Percentiles rank a stretch among this genome's conserved stretches.
These are phyloP conservation scores for Citrus cavaleriei DNA, from an alignment of 345 rosid genomes.

Conservation along the genomic window DNA sequence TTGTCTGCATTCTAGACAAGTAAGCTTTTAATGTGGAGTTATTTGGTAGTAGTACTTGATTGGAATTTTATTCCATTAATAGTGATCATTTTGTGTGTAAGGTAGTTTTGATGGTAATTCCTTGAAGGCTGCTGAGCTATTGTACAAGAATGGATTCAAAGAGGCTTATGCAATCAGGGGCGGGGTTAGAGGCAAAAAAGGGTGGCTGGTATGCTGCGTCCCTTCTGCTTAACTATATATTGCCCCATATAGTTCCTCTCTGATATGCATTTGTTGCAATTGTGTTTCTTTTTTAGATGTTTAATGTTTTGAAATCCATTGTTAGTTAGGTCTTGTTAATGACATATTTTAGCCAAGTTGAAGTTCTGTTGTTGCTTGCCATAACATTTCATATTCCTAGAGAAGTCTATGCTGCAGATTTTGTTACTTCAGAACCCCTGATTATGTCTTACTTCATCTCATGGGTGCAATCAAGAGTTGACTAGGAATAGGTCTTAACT, in stretches of 20 bases:
- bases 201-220: constrained; percentile 78
- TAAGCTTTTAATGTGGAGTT: constrained; percentile 16
- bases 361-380: constrained; percentile 1
- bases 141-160: constrained; percentile 73
- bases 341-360: not conserved
- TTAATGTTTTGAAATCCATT: not conserved
- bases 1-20: constrained; percentile 77
- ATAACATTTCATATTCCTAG: not conserved
- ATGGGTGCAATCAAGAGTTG: not conserved
- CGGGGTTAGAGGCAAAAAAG: constrained; percentile 82
- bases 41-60: not conserved
- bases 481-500: not conserved
- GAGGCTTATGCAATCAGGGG: constrained; percentile 83
- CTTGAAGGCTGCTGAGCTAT: constrained; percentile 61
- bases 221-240: constrained; percentile 2
- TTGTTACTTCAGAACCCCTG: not conserved
- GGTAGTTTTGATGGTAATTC: constrained; percentile 96
- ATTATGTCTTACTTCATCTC: not conserved
- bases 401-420: not conserved
- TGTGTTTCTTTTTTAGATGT: not conserved
- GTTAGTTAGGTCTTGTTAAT: not conserved
- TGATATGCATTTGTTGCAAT: not conserved
- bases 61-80: not conserved
- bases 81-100: constrained; percentile 38
- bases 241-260: not conserved